Evolutionary conservation across 2,329 filamentous ascomycete genomes (phyloP), one percentile per base, ranked within the genome.

Genomic region (Fusarium sp.): DNA sequence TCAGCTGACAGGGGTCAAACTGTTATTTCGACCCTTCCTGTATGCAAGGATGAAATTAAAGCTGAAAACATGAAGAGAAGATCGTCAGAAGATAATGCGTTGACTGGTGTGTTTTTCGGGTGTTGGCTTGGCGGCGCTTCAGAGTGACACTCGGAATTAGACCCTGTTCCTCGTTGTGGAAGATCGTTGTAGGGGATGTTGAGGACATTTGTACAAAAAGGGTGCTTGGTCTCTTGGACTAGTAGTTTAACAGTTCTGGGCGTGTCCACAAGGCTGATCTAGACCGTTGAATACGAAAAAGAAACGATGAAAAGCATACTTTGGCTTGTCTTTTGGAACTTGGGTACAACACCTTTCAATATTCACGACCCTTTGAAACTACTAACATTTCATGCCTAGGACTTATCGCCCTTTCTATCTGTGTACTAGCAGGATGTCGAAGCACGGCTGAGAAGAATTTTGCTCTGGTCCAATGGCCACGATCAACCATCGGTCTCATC

Each of bases 391-490:
- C 5, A 4, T 21, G 3, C 20, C 1, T 9, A 72, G 69, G 67
- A 20, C 43, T 72, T 12, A 30, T 72, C 20, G 68, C 70, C 13
- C 48, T 72, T 9, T 63, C 68, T 4, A 58, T 72, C 10, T 73
- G 68, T 40, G 59, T 72, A 21, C 56, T 72, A 1, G 49, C 65
- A 11, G 70, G 70, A 14, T 71, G 71, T 13, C 42, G 61, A 34
- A 66, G 51, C 2, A 56, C 45, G 2, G 58, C 58, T n/a, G 69
- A 72, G 16, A 63, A 42, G 21, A 72, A 64, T 25, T 72, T 65
- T 37, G 63, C 58, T 30, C 55, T 73, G 14, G 20, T 73, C 41
- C 69, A 72, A 30, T 73, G 71, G 71, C 66, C 71, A 1, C 60
- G 57, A n/a, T 59, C 56, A 18, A 69, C 68, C 0, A 50, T 73